These are phyloP conservation scores for Starmerella bacillaris DNA, from an alignment of 805 yeast genomes.

Conservation along the genomic window DNA sequence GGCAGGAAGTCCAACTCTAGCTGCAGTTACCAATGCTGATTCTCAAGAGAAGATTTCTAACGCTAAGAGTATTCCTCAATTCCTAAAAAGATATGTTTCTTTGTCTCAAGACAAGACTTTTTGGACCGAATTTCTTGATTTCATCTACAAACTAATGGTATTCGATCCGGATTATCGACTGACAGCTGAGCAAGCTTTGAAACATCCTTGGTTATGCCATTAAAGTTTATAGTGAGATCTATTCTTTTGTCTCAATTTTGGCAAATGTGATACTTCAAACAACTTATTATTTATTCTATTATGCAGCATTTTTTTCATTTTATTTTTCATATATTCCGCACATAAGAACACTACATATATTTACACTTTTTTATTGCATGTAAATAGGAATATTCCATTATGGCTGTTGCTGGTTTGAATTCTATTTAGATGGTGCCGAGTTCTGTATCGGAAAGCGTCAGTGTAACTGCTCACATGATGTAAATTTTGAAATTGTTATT, in stretches of 20 bases:
- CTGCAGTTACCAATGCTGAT: slow-evolving; percentile 10
- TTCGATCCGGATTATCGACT: slow-evolving; percentile 58
- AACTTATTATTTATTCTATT: not conserved
- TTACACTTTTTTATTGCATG: too few relatives aligned
- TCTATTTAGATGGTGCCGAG: too few relatives aligned
- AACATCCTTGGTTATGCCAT: slow-evolving; percentile 37
- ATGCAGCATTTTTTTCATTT: too few relatives aligned
- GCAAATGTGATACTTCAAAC: not conserved
- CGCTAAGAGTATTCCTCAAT: slow-evolving; percentile 10
- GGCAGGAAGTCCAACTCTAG: slow-evolving; percentile 1
- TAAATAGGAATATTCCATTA: too few relatives aligned
- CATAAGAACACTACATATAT: too few relatives aligned
- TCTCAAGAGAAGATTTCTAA: slow-evolving; percentile 7
- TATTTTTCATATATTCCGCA: too few relatives aligned
- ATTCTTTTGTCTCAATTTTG: not conserved
- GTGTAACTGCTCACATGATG: too few relatives aligned
- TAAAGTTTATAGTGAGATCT: not conserved
- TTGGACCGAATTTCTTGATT: slow-evolving; percentile 68
- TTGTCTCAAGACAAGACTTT: slow-evolving; percentile 35
- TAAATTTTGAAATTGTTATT: too few relatives aligned
- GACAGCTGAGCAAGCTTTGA: slow-evolving; percentile 56
- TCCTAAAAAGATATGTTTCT: slow-evolving; percentile 10
- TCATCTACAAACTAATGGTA: slow-evolving; percentile 44
- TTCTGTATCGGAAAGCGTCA: too few relatives aligned
- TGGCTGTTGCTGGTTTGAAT: too few relatives aligned